Percentiles rank a stretch among this genome's conserved stretches.
These are phyloP conservation scores for Sesbania bispinosa DNA, from an alignment of 306 rosid species.

Conservation along the genomic window DNA sequence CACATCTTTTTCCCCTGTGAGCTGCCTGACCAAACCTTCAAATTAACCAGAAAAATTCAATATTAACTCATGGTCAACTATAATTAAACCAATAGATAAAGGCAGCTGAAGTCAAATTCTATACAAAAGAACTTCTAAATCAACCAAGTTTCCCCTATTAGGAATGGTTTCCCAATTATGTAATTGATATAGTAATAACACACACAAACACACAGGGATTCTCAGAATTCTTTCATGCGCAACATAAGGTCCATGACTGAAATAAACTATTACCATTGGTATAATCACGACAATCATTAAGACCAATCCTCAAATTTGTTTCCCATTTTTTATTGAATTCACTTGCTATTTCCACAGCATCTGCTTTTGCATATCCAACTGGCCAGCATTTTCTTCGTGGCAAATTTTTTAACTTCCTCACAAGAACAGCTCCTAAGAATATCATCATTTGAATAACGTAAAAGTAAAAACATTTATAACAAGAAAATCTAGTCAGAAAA, in stretches of 20 bases:
- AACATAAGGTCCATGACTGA: not conserved
- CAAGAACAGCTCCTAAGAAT: slow-evolving; percentile 58
- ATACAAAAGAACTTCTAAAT: not conserved
- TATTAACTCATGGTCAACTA: not conserved
- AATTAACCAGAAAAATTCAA: slow-evolving; percentile 13
- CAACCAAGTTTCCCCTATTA: not conserved
- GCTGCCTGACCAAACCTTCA: slow-evolving; percentile 69
- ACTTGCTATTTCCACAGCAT: slow-evolving; percentile 46
- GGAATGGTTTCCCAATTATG: slow-evolving; percentile 5
- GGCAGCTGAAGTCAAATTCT: not conserved
- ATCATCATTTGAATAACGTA: not conserved
- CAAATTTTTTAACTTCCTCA: slow-evolving; percentile 54
- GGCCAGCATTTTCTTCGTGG: slow-evolving; percentile 81
- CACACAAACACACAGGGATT: not conserved
- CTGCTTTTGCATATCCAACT: slow-evolving; percentile 60
- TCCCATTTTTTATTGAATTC: slow-evolving; percentile 73
- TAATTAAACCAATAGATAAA: not conserved
- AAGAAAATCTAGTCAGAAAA: not conserved
- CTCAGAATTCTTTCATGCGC: not conserved
- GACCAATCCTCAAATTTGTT: slow-evolving; percentile 55
- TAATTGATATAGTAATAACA: not conserved
- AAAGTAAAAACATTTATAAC: not conserved
- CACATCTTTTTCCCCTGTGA: slow-evolving; percentile 63
- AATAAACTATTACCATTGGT: slow-evolving; percentile 58
- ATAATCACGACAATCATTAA: slow-evolving; percentile 78